Evolutionary conservation across 176 grass and related monocot species (phyloP).

Genomic region (Pontederia crassipes): DNA sequence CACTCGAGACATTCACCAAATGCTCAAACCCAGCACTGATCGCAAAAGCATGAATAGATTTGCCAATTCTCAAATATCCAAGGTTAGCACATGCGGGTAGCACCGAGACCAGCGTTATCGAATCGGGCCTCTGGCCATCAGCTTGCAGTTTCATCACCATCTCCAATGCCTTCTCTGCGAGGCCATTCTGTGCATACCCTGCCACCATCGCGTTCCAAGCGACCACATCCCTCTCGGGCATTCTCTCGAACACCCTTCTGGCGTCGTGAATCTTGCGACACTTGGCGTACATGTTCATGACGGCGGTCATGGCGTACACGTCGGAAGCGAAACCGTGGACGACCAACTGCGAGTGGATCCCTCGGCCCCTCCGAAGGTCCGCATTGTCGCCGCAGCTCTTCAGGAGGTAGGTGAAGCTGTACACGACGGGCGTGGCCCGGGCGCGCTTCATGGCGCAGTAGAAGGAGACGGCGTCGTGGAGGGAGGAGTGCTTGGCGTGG

Average conservation of each 20-base stretch:
- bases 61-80: constrained; percentile 8
- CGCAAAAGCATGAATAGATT: constrained; percentile 30
- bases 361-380: constrained; percentile 2
- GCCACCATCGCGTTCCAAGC: constrained; percentile 46
- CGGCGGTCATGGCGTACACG: constrained; percentile 15
- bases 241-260: constrained; percentile 36
- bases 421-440: constrained; percentile 1
- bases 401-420: constrained; percentile 13
- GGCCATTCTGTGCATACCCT: constrained; percentile 33
- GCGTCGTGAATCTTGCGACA: constrained; percentile 6
- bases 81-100: constrained; percentile 24
- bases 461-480: constrained; percentile 10
- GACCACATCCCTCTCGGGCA: constrained; percentile 31
- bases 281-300: constrained; percentile 18
- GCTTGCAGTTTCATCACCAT: constrained; percentile 35
- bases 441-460: constrained; percentile 4
- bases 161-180: constrained; percentile 23
- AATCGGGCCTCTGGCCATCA: constrained; percentile 26
- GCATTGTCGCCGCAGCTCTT: constrained; percentile 10
- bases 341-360: constrained; percentile 15
- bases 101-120: constrained; percentile 34
- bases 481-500: constrained; percentile 15
- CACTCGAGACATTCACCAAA: constrained; percentile 43
- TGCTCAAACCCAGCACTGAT: constrained; percentile 21
- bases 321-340: constrained; percentile 6